Evolutionary conservation across 352 stramenopile species (phyloP).

Genomic region (Phytophthora sp.): DNA sequence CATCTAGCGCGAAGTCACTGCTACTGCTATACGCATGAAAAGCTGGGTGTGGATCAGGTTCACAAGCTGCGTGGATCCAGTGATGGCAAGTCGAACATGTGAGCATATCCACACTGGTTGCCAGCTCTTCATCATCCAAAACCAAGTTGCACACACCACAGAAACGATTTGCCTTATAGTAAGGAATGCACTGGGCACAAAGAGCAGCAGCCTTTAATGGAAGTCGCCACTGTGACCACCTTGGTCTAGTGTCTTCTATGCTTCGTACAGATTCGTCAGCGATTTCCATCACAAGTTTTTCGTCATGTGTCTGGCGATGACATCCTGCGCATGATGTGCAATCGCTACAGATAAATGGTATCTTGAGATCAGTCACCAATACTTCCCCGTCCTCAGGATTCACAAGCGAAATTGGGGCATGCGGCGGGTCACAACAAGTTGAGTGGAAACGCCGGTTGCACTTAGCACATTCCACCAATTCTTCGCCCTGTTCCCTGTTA

Average conservation of each 20-base stretch:
- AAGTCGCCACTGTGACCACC: constrained; percentile 79
- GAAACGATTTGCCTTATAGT: constrained; percentile 74
- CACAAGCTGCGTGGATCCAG: constrained; percentile 84
- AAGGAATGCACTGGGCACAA: constrained; percentile 63
- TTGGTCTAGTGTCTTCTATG: neutral
- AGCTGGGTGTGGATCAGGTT: constrained; percentile 68
- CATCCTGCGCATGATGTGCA: constrained; percentile 77
- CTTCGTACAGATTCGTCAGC: no score
- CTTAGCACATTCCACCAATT: constrained; percentile 61
- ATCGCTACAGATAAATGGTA: constrained; percentile 73
- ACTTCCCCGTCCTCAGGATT: constrained; percentile 60
- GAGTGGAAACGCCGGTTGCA: constrained; percentile 64
- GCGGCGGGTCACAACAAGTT: constrained; percentile 81
- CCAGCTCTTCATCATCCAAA: constrained; percentile 49
- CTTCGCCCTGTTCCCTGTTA: constrained; percentile 24
- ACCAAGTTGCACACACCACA: constrained; percentile 72
- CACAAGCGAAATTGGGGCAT: constrained; percentile 61
- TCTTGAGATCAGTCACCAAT: constrained; percentile 64
- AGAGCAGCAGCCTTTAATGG: constrained; percentile 68
- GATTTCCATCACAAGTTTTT: no score
- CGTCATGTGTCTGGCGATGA: constrained; percentile 1
- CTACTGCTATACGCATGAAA: constrained; percentile 46
- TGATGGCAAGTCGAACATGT: constrained; percentile 80
- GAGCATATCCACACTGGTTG: constrained; percentile 59
- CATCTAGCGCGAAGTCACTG: constrained; percentile 59